Base-by-base conservation (phyloP, 1,139 yeast species). In the Petasospora fabianii region DNA sequence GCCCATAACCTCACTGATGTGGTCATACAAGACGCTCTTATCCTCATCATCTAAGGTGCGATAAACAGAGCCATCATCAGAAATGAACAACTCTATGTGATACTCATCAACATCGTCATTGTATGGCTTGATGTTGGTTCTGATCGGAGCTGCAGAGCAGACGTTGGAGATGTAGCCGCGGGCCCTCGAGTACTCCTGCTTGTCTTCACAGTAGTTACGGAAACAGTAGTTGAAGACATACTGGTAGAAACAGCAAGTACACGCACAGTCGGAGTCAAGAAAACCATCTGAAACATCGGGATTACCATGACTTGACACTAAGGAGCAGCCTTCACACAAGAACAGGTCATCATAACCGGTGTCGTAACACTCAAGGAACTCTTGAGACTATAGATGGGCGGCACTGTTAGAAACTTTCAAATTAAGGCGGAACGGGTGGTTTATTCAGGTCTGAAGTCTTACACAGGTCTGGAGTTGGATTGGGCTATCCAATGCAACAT, bases 281-380 rank as follows among this genome's bases (percentile, higher is more conserved):
- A 15, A 19, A 2, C 36, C 35, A n/a, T 30, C 38, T 3, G 33
- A 24, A 5, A 41, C 37, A n/a, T 34, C 34, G 8, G 20, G 26
- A 13, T 3, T 14, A 1, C 34, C 35, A 3, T 22, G 38, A 2
- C 19, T 19, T 5, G 46, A 38, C 2, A 49, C 50, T 32, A 46
- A 39, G 3, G 55, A 51, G 31, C 56, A 52, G 2, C 57, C 57
- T 36, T 53, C 57, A 35, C 56, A 52, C 28, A 53, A 30, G 27
- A 41, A 53, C 9, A 30, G 21, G 31, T 53, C 56, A 11, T 43
- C 32, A 27, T 39, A 52, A 7, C 57, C 56, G 34, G 43, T 38
- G 15, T 42, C 39, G 29, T 52, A 51, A 31, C 56, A 53, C 6
- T 36, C 30, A 8, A 37, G 35, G 36, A 51, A 49, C 11, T 47